Evolutionary conservation across 192 early-diverging fungal genomes (phyloP).

Genomic region (Podila epicladia): DNA sequence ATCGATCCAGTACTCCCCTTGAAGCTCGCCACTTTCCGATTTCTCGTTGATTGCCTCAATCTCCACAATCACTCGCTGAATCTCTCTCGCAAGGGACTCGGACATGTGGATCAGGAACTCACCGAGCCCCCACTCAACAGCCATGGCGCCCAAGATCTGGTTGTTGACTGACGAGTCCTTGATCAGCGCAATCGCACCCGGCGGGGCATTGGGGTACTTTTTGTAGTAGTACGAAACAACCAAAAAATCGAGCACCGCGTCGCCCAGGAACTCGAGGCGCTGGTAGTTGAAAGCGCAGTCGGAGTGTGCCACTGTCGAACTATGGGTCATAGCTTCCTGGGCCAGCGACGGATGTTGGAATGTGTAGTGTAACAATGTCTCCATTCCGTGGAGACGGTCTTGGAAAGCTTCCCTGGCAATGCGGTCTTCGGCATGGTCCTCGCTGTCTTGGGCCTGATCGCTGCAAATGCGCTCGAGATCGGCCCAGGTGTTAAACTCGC

Average conservation of each 20-base stretch:
- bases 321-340: slow-evolving; percentile 88
- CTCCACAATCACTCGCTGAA: slow-evolving; percentile 63
- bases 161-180: slow-evolving; percentile 92
- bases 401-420: too few relatives aligned
- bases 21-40: slow-evolving; percentile 14
- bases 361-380: slow-evolving; percentile 63
- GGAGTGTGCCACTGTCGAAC: slow-evolving; percentile 60
- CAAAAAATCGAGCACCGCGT: slow-evolving; percentile 84
- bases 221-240: slow-evolving; percentile 78
- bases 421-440: too few relatives aligned
- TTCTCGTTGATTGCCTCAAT: slow-evolving; percentile 53
- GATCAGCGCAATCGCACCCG: slow-evolving; percentile 83
- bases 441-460: too few relatives aligned
- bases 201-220: slow-evolving; percentile 70
- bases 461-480: slow-evolving; percentile 54
- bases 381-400: slow-evolving; percentile 12
- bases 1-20: slow-evolving; percentile 81
- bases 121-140: slow-evolving; percentile 71
- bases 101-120: slow-evolving; percentile 74
- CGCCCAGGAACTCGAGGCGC: slow-evolving; percentile 91
- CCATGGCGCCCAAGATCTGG: slow-evolving; percentile 78
- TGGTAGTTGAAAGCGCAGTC: slow-evolving; percentile 80
- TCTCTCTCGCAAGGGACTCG: slow-evolving; percentile 58
- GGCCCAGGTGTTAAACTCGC: slow-evolving; percentile 57
- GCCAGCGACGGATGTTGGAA: slow-evolving; percentile 76